These are phyloP conservation scores for Diutina mesorugosa DNA, from an alignment of 1,139 yeast species.

Conservation along the genomic window DNA sequence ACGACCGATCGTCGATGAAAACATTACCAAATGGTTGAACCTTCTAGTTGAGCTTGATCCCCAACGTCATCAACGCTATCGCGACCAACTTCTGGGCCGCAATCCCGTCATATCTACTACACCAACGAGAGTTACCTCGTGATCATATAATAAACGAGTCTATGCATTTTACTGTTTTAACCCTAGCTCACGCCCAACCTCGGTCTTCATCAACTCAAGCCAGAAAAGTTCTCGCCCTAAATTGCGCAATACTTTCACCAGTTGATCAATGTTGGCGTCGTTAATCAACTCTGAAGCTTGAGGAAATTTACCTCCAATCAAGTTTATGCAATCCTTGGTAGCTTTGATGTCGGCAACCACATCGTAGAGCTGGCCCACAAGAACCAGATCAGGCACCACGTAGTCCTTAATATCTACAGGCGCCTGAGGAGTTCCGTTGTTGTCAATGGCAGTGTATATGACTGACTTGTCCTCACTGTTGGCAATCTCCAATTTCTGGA, in stretches of 20 bases:
- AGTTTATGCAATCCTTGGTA: conserved; percentile 48
- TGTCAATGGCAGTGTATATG: background rate
- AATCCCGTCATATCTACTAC: background rate
- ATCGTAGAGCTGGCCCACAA: conserved; percentile 42
- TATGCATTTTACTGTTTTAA: conserved; percentile 5
- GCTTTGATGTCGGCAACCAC: conserved; percentile 58
- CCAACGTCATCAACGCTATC: conserved; percentile 49
- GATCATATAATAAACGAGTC: background rate
- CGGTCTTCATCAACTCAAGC: conserved; percentile 25
- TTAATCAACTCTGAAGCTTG: conserved; percentile 21
- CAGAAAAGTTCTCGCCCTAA: conserved; percentile 70
- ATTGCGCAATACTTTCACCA: conserved; percentile 44
- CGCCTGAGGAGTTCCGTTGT: background rate
- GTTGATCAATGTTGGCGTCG: conserved; percentile 31
- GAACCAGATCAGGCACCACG: conserved; percentile 27
- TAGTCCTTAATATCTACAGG: conserved; percentile 17
- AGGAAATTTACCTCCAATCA: conserved; percentile 40
- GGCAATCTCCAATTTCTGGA: conserved; percentile 6
- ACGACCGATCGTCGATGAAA: conserved; percentile 9
- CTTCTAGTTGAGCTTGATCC: conserved; percentile 54
- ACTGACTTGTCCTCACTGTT: background rate
- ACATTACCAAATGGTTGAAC: conserved; percentile 17
- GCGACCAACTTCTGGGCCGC: conserved; percentile 18
- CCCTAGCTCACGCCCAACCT: conserved; percentile 17
- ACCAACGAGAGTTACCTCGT: too few relatives aligned